Base-by-base conservation (phyloP, 495 filamentous ascomycete genomes). In the Penicillium turbatum region DNA sequence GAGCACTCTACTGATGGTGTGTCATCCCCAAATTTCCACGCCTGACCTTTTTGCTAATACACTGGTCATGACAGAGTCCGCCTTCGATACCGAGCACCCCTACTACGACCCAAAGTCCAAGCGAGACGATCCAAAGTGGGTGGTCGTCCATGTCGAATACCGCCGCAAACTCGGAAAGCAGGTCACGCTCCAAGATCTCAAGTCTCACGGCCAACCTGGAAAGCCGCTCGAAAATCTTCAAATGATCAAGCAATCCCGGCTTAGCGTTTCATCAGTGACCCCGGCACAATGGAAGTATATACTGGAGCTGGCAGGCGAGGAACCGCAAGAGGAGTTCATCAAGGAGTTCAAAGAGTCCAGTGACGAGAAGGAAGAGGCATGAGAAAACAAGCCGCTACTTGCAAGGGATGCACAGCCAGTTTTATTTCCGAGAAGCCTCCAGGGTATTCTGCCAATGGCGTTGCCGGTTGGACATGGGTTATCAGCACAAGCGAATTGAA, bases 71-170 rank as follows among this genome's bases (percentile, higher is more conserved):
- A 16, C 43, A 93, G 90, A 90, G 67, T 83, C 84, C 19, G 90
- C 90, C 5, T 89, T 93, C 51, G 85, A 96, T 61, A 75, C 85
- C 2, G 74, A 78, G 21, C 81, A 86, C 29, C 87, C 90, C 0
- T 96, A 96, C 68, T 95, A 88, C 62, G 92, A 96, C 65, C 69
- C 86, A 7, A 89, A 86, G 58, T 79, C 81, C 34, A 79, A 70
- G 5, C 83, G 79, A n/a, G 81, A 86, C n/a, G 80, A 86, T 36
- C 90, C 90, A 7, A 92, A 86, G 63, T 98, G 93, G 93, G 86
- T 82, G 34, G 79, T 89, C 35, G 93, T 97, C 17, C 85, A 92
- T 48, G 93, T 98, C 40, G 78, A 84, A 62, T 96, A 95, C 67
- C 80, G 84, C 47, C 81, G 80, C 62, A 96, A 95, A 70, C 86